Evolutionary conservation across 257 asterid genomes (phyloP).

Genomic region (Solanum bulbocastanum): DNA sequence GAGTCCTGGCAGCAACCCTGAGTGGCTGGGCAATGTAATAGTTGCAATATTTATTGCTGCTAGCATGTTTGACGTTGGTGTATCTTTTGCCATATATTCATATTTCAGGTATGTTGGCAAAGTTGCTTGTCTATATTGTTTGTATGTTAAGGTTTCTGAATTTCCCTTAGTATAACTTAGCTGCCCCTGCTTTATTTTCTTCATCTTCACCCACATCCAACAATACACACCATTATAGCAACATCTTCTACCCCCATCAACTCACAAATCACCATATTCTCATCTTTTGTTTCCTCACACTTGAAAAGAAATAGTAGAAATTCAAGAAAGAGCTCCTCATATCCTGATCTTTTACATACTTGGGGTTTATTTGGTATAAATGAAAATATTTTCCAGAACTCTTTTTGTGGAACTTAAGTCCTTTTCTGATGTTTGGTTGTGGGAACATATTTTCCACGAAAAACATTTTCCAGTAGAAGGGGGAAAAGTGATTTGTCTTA

Average conservation of each 20-base stretch:
- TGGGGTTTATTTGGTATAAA: neutral
- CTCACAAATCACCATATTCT: neutral
- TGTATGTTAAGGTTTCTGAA: neutral
- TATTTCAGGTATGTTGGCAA: slow-evolving; percentile 56
- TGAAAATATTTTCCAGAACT: neutral
- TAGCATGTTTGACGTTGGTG: slow-evolving; percentile 66
- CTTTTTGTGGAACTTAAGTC: neutral
- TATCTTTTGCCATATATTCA: slow-evolving; percentile 82
- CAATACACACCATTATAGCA: neutral
- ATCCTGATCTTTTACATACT: neutral
- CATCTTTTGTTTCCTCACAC: neutral
- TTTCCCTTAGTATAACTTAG: neutral
- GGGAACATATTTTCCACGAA: neutral
- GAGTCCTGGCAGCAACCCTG: slow-evolving; percentile 80
- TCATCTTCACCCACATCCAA: neutral
- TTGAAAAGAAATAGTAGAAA: neutral
- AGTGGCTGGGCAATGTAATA: slow-evolving; percentile 51
- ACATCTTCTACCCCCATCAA: neutral
- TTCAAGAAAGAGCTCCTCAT: neutral
- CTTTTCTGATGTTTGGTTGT: neutral
- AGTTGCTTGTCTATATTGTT: neutral
- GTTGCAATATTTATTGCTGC: slow-evolving; percentile 61
- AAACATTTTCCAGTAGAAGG: neutral
- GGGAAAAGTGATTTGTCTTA: neutral
- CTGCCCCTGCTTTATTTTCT: neutral